Evolutionary conservation across 148 eudicot species (phyloP).

Genomic region (Persicaria maculosa): DNA sequence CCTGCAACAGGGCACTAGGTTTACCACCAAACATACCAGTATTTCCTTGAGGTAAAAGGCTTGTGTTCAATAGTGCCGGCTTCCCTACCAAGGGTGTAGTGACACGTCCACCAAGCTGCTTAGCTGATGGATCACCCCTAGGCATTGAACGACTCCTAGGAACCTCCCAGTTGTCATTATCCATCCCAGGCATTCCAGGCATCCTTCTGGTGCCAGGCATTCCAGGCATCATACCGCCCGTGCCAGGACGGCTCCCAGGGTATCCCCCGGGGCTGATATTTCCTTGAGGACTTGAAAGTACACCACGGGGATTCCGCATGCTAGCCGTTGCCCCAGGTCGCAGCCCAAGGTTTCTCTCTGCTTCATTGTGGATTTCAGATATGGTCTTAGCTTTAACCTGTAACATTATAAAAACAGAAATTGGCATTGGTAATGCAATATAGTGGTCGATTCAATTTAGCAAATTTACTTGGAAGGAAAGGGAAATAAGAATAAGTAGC

Average conservation of each 20-base stretch:
- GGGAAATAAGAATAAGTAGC: neutral
- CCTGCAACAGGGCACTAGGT: slow-evolving; percentile 83
- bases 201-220: slow-evolving; percentile 67
- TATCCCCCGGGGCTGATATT: slow-evolving; percentile 46
- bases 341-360: slow-evolving; percentile 73
- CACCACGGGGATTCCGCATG: slow-evolving; percentile 47
- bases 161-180: slow-evolving; percentile 87
- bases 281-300: slow-evolving; percentile 46
- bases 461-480: neutral
- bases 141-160: slow-evolving; percentile 61
- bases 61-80: slow-evolving; percentile 43
- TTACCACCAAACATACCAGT: slow-evolving; percentile 48
- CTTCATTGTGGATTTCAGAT: slow-evolving; percentile 77
- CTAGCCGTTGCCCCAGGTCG: slow-evolving; percentile 74
- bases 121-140: slow-evolving; percentile 25
- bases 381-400: slow-evolving; percentile 87
- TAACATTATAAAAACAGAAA: neutral
- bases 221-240: slow-evolving; percentile 98
- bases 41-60: slow-evolving; percentile 72
- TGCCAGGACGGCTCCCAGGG: slow-evolving; percentile 62
- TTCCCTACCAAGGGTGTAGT: slow-evolving; percentile 47
- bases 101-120: slow-evolving; percentile 30
- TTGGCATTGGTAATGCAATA: neutral
- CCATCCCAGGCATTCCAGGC: slow-evolving; percentile 72
- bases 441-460: neutral